Conservation (phyloP, 208 protist species). For the Trypanosoma rangeli region DNA sequence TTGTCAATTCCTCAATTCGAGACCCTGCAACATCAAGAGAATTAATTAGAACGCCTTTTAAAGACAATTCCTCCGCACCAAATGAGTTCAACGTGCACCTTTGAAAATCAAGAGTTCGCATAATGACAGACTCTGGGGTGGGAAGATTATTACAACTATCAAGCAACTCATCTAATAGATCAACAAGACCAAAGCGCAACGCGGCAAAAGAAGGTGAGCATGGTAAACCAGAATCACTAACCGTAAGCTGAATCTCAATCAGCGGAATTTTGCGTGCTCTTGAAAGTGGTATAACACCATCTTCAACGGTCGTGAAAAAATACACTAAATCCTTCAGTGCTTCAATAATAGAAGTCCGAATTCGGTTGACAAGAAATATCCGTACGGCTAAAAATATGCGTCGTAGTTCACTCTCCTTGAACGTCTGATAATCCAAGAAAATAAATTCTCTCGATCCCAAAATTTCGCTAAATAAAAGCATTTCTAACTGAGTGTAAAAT, state of each 20-base stretch:
- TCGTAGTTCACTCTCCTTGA: conserved; percentile 48
- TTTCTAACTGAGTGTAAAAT: conserved; percentile 80
- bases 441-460: conserved; percentile 34
- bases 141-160: conserved; percentile 59
- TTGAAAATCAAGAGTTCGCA: conserved; percentile 62
- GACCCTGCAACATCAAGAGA: conserved; percentile 38
- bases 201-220: conserved; percentile 56
- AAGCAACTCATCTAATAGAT: conserved; percentile 67
- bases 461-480: conserved; percentile 66
- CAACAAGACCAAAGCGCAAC: conserved; percentile 56
- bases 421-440: conserved; percentile 34
- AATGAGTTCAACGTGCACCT: conserved; percentile 36
- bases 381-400: conserved; percentile 66
- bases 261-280: conserved; percentile 41
- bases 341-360: conserved; percentile 55
- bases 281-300: conserved; percentile 29
- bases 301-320: conserved; percentile 53
- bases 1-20: conserved; percentile 46
- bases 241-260: conserved; percentile 52
- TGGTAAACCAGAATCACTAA: conserved; percentile 56
- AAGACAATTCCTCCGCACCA: conserved; percentile 15
- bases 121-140: conserved; percentile 44
- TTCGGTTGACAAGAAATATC: conserved; percentile 67
- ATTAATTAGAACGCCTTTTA: conserved; percentile 19
- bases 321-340: conserved; percentile 49